Conservation (phyloP, 202 grass and related monocot genomes). For the Cymbopogon flexuosus region DNA sequence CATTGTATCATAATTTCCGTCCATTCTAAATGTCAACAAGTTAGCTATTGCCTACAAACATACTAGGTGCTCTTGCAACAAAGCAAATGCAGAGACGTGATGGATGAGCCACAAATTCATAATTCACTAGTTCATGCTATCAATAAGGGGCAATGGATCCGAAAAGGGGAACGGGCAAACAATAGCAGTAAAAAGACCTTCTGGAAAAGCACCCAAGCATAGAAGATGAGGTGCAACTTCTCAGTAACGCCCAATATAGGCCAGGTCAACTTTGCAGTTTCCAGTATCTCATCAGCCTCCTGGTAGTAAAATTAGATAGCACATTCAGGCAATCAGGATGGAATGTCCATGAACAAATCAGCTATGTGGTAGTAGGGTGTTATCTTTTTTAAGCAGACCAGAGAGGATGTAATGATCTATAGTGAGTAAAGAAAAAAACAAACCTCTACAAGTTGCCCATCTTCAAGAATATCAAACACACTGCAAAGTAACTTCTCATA, state of each 20-base stretch:
- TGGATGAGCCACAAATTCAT: conserved; percentile 7
- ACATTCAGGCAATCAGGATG: conserved; percentile 32
- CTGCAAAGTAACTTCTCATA: conserved; percentile 84
- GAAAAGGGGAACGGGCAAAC: not conserved
- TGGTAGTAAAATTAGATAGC: conserved; percentile 45
- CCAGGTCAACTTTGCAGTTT: conserved; percentile 64
- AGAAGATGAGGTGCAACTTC: conserved; percentile 62
- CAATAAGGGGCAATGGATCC: not conserved
- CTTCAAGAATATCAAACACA: conserved; percentile 96
- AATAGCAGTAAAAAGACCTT: conserved; percentile 44
- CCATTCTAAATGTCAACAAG: not conserved
- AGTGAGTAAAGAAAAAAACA: conserved; percentile 30
- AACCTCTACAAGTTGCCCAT: conserved; percentile 83
- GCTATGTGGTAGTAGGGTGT: not conserved
- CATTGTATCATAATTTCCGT: not conserved
- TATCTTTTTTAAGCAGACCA: conserved; percentile 8
- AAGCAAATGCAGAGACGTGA: conserved; percentile 7
- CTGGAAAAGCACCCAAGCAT: conserved; percentile 79
- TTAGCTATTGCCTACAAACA: not conserved
- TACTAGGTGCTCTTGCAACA: conserved; percentile 24
- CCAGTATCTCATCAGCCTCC: conserved; percentile 88
- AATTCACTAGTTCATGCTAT: not conserved
- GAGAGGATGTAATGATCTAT: conserved; percentile 17
- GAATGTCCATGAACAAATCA: conserved; percentile 32
- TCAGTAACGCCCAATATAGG: conserved; percentile 68